Evolutionary conservation across 2,329 filamentous ascomycete species (phyloP).

Genomic region (Chrysoporthe austroafricana): DNA sequence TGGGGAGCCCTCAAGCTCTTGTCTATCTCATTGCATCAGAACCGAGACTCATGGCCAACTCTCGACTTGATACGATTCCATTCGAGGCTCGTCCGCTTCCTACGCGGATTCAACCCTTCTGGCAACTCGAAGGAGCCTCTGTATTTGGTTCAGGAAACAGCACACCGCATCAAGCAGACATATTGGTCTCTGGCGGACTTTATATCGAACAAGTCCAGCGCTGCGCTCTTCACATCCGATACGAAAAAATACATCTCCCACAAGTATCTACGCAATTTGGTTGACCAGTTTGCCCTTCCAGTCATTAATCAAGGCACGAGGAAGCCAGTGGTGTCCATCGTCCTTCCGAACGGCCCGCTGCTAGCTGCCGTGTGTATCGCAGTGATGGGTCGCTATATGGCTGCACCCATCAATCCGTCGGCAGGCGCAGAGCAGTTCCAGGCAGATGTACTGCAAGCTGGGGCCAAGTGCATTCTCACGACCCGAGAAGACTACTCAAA

Average conservation of each 20-base stretch:
- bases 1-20: conserved; percentile 16
- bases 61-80: conserved; percentile 24
- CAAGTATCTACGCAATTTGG: conserved; percentile 18
- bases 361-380: conserved; percentile 31
- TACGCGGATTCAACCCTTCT: conserved; percentile 14
- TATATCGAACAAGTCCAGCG: conserved; percentile 13
- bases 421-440: conserved; percentile 29
- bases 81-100: conserved; percentile 17
- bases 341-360: conserved; percentile 30
- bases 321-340: conserved; percentile 29
- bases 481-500: conserved; percentile 21
- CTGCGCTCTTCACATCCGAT: conserved; percentile 18
- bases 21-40: conserved; percentile 16
- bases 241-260: conserved; percentile 21
- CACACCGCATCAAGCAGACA: conserved; percentile 22
- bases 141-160: conserved; percentile 14
- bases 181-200: conserved; percentile 26
- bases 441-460: conserved; percentile 29
- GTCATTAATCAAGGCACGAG: neutral
- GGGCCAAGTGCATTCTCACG: conserved; percentile 25
- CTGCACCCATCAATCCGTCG: conserved; percentile 29
- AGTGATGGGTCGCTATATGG: conserved; percentile 30
- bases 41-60: conserved; percentile 9
- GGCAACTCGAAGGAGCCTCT: neutral
- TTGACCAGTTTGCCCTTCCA: conserved; percentile 17